phyloP scores from a whole-genome alignment of 768 basidiomycete species.

The Sporobolomyces roseus region DNA sequence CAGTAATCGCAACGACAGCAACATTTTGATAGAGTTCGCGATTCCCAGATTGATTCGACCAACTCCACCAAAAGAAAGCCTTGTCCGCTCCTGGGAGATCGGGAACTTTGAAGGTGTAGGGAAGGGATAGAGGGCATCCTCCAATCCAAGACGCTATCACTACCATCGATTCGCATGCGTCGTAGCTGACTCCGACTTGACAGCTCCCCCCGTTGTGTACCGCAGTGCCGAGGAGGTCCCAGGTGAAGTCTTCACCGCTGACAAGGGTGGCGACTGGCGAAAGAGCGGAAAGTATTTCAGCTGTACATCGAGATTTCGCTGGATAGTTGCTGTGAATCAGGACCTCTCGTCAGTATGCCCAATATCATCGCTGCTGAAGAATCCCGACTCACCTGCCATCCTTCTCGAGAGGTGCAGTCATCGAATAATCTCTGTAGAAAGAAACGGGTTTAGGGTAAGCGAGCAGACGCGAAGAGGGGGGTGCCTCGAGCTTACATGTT shows the following conservation, averaged over 20 bases:
- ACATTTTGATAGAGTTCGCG: constrained; percentile 25
- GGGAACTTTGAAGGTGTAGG: constrained; percentile 34
- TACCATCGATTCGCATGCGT: constrained; percentile 14
- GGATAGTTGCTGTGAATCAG: no score
- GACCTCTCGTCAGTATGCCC: no score
- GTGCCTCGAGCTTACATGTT: not conserved
- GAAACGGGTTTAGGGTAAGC: no score
- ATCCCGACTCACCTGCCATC: no score
- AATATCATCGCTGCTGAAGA: no score
- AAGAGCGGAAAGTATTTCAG: constrained; percentile 1
- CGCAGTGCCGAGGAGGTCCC: constrained; percentile 20
- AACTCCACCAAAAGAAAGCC: constrained; percentile 15
- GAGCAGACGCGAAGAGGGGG: no score
- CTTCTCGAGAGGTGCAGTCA: constrained; percentile 15
- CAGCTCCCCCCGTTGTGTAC: constrained; percentile 24
- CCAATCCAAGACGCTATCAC: constrained; percentile 27
- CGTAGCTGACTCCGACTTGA: constrained; percentile 26
- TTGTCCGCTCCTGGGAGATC: constrained; percentile 17
- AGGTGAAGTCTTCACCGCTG: constrained; percentile 17
- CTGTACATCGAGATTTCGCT: not conserved
- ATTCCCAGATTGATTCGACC: constrained; percentile 1
- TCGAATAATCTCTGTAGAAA: constrained; percentile 23
- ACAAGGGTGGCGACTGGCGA: constrained; percentile 23
- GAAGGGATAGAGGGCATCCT: constrained; percentile 16
- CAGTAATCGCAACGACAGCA: constrained; percentile 29